Conservation (phyloP, 768 basidiomycete species). For the Lentinula lateritia region DNA sequence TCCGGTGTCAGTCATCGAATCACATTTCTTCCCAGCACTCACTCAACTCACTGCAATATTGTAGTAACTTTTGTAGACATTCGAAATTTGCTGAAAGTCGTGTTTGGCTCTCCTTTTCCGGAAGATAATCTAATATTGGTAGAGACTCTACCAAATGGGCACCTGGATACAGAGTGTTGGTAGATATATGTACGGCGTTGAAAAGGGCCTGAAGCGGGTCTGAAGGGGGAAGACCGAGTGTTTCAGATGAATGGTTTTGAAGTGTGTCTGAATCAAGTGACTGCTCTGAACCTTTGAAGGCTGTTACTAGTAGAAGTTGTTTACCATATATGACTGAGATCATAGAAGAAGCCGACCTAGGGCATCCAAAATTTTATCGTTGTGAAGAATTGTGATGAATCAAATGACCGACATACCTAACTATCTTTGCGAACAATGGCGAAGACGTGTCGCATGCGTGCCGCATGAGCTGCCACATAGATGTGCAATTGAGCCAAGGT, state of each 20-base stretch:
- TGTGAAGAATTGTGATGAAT: background rate
- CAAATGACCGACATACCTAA: background rate
- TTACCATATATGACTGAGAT: slow-evolving; percentile 4
- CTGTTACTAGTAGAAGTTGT: slow-evolving; percentile 11
- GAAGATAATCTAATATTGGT: background rate
- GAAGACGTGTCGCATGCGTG: background rate
- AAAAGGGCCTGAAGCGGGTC: background rate
- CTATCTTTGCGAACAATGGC: background rate
- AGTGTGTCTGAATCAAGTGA: background rate
- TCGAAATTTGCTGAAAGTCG: background rate
- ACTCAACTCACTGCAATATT: background rate
- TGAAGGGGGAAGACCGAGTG: background rate
- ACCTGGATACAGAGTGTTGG: background rate
- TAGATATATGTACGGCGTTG: background rate
- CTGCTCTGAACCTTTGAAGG: background rate
- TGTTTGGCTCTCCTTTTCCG: slow-evolving; percentile 1
- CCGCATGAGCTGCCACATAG: background rate
- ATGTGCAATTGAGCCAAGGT: too few species aligned
- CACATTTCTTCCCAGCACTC: slow-evolving; percentile 10
- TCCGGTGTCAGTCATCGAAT: background rate
- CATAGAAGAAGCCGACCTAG: background rate
- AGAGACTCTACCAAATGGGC: background rate
- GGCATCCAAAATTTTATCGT: background rate
- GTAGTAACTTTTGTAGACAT: background rate
- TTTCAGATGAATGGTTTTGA: background rate